Conservation (phyloP, 148 eudicot species). For the Spergularia bocconei region DNA sequence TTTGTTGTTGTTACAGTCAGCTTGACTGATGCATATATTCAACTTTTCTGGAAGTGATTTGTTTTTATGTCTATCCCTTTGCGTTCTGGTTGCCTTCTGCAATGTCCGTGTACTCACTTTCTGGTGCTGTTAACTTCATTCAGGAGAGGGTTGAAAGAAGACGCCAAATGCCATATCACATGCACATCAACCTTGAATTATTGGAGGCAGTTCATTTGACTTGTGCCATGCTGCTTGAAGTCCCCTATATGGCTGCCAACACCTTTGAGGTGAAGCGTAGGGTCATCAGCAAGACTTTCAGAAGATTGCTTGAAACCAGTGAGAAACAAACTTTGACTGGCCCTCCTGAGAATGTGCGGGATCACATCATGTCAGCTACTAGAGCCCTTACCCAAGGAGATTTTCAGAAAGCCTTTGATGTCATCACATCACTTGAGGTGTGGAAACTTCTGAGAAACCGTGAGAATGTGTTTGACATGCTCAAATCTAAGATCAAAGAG, state of each 20-base stretch:
- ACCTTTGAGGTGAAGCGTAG: constrained; percentile 63
- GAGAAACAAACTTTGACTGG: constrained; percentile 80
- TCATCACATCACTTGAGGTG: constrained; percentile 71
- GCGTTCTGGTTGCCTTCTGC: not conserved
- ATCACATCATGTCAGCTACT: constrained; percentile 82
- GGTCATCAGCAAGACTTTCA: constrained; percentile 71
- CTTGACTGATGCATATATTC: not conserved
- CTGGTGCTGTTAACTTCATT: not conserved
- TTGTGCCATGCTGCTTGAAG: constrained; percentile 90
- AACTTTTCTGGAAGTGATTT: not conserved
- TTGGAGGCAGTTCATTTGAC: constrained; percentile 83
- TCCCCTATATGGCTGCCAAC: constrained; percentile 91
- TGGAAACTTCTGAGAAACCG: constrained; percentile 71
- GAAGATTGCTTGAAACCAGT: constrained; percentile 61
- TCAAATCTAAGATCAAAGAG: constrained; percentile 68
- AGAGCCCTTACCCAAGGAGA: constrained; percentile 76
- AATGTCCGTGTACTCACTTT: not conserved
- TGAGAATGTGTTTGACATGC: constrained; percentile 66
- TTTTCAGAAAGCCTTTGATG: constrained; percentile 57
- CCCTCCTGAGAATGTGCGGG: constrained; percentile 72
- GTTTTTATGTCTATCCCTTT: too few species aligned
- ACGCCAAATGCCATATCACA: constrained; percentile 93
- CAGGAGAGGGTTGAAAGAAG: constrained; percentile 85
- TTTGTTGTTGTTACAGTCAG: too few species aligned
- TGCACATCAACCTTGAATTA: constrained; percentile 92